Base-by-base conservation (phyloP, 1,284 basidiomycete genomes). In the Hortiboletus rubellus region DNA sequence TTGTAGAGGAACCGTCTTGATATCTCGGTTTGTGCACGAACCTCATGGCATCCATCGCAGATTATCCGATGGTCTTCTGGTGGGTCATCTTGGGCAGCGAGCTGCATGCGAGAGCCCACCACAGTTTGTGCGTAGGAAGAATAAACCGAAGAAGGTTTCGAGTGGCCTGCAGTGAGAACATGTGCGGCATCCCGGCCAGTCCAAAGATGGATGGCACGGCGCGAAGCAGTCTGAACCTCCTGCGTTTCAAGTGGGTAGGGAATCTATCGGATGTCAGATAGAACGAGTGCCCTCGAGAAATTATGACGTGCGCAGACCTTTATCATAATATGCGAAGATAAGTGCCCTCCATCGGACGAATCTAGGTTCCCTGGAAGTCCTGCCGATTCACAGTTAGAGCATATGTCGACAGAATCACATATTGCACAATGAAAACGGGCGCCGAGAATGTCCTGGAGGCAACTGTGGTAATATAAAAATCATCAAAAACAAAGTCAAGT, bases 401-500 rank as follows among this genome's bases (percentile, higher is more conserved):
- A 96, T 18, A 96, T 92, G 64, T 92, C 90, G 33, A 92, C 81
- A 12, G 82, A 80, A 52, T 84, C 79, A 67, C 94, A 96, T n/a
- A 92, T 86, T 9, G 91, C 91, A 64, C 94, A 96, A 66, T 94
- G 94, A 74, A 94, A 96, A 8, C 91, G 82, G 17, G 92, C 91
- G 17, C 94, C 93, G 27, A 95, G 83, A 59, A 96, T 95, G 61
- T 93, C 92, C 65, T 88, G 85, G 61, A 91, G 77, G 69, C 94
- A 96, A 68, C 93, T 96, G 66, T 11, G 57, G n/a, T 7, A 41
- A 52, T 11, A 8, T 36, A 12, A 15, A 42, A 34, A 41, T 61
- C 22, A 47, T 50, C 34, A 38, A 27, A 24, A 8, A 44, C 3
- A 48, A 55, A 36, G 33, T 42, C 49, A 30, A 7, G 27, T 44